These are phyloP conservation scores for Verticillium longisporum DNA, from an alignment of 2,329 filamentous ascomycete genomes.

Conservation along the genomic window DNA sequence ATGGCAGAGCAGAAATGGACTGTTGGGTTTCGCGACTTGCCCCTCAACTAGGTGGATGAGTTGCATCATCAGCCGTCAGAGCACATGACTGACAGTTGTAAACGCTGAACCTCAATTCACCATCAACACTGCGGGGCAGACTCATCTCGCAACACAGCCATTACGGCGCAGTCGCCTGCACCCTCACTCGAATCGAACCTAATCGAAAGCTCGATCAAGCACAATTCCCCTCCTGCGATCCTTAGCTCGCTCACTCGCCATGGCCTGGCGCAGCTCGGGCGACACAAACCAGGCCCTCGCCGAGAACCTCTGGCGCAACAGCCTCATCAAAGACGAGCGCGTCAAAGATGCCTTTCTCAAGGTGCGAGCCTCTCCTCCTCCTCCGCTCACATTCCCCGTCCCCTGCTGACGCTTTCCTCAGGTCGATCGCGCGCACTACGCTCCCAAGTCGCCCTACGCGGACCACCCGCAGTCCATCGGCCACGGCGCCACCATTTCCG, in stretches of 20 bases:
- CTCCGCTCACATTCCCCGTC: background rate
- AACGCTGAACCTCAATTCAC: background rate
- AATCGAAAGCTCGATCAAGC: background rate
- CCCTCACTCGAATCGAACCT: background rate
- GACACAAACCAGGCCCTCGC: slow-evolving; percentile 67
- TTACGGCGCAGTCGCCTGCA: no score
- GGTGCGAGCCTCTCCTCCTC: slow-evolving; percentile 31
- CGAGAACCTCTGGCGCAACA: slow-evolving; percentile 65
- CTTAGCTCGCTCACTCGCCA: slow-evolving; percentile 29
- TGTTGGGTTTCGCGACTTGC: background rate
- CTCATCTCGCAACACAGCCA: background rate
- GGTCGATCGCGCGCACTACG: slow-evolving; percentile 86
- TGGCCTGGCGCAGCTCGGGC: slow-evolving; percentile 90
- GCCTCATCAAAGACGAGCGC: slow-evolving; percentile 63
- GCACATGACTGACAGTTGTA: background rate
- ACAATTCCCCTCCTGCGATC: background rate
- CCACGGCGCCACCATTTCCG: slow-evolving; percentile 48
- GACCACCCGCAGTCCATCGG: slow-evolving; percentile 51
- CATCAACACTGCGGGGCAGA: background rate
- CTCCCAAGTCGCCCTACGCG: slow-evolving; percentile 62
- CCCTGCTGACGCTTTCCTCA: slow-evolving; percentile 21
- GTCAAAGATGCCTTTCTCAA: slow-evolving; percentile 77
- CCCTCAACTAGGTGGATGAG: background rate
- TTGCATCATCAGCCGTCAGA: background rate
- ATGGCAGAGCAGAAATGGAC: no score